Percentiles rank a stretch among this genome's conserved stretches.
Evolutionary conservation across 768 basidiomycete species (phyloP).

Genomic region (Royoungia palumana): DNA sequence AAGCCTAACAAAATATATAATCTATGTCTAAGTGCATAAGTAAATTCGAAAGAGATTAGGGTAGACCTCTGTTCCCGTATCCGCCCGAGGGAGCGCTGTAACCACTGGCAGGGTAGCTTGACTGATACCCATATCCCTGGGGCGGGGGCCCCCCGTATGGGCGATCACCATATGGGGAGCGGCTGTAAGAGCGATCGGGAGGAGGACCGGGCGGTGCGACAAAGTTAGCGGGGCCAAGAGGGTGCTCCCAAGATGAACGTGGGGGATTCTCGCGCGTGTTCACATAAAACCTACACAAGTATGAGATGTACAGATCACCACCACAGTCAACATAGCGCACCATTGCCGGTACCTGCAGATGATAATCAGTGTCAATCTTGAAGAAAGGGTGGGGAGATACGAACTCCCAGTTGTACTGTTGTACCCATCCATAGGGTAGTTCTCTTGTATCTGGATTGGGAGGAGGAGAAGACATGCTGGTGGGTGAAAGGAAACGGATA

Average conservation of each 20-base stretch:
- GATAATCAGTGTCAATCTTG: conserved; percentile 24
- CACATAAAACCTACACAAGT: conserved; percentile 66
- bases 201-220: conserved; percentile 44
- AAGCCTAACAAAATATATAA: conserved; percentile 22
- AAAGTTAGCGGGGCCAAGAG: conserved; percentile 47
- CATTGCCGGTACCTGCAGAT: conserved; percentile 59
- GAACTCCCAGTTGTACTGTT: conserved; percentile 66
- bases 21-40: background rate
- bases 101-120: conserved; percentile 11
- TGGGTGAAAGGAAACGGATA: conserved; percentile 21
- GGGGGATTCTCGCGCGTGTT: conserved; percentile 62
- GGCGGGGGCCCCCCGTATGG: conserved; percentile 27
- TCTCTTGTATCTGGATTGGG: conserved; percentile 53
- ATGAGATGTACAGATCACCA: background rate
- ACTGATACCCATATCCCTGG: conserved; percentile 22
- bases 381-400: conserved; percentile 26
- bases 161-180: conserved; percentile 27
- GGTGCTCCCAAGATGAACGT: conserved; percentile 67
- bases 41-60: background rate
- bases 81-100: conserved; percentile 16
- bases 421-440: conserved; percentile 66
- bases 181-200: conserved; percentile 33
- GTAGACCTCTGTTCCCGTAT: conserved; percentile 26
- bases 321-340: conserved; percentile 35
- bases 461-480: conserved; percentile 44